A percentile compares a stretch with the other conserved stretches of the same genome.
Evolutionary conservation across 129 eudicot species (phyloP).

Genomic region (Artemisia tridentata): DNA sequence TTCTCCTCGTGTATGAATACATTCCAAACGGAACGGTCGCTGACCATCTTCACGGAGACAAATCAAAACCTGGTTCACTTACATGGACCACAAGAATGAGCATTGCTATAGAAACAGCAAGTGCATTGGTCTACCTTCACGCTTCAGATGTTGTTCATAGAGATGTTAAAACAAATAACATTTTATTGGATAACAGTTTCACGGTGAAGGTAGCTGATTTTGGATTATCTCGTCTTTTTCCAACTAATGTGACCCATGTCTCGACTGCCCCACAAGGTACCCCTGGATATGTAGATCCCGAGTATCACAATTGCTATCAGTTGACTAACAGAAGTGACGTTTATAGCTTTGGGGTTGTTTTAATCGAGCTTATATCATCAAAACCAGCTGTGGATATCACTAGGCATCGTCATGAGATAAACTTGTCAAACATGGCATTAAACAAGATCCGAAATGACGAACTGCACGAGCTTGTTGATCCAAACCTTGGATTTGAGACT

Average conservation of each 20-base stretch:
- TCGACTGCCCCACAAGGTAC: conserved; percentile 92
- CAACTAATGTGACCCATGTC: conserved; percentile 65
- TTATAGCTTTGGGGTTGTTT: conserved; percentile 75
- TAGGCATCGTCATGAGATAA: conserved; percentile 64
- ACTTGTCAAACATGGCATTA: conserved; percentile 62
- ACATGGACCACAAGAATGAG: conserved; percentile 62
- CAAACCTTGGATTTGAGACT: conserved; percentile 48
- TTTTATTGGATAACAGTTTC: conserved; percentile 59
- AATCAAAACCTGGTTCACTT: conserved; percentile 41
- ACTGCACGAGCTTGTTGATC: conserved; percentile 68
- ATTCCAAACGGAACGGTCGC: conserved; percentile 80
- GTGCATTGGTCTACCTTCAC: conserved; percentile 77
- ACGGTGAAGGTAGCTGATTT: conserved; percentile 85
- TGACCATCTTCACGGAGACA: conserved; percentile 75
- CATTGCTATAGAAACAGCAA: conserved; percentile 72
- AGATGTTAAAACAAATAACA: conserved; percentile 71
- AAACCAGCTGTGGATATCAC: conserved; percentile 76
- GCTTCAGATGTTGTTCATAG: conserved; percentile 68
- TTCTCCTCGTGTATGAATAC: conserved; percentile 77
- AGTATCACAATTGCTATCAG: conserved; percentile 73
- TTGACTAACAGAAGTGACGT: conserved; percentile 72
- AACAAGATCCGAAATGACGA: conserved; percentile 52
- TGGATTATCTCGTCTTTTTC: conserved; percentile 74
- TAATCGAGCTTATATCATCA: conserved; percentile 81
- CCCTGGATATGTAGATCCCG: conserved; percentile 88